These are phyloP conservation scores for Rubus idaeus DNA, from an alignment of 306 rosid genomes.

Conservation along the genomic window DNA sequence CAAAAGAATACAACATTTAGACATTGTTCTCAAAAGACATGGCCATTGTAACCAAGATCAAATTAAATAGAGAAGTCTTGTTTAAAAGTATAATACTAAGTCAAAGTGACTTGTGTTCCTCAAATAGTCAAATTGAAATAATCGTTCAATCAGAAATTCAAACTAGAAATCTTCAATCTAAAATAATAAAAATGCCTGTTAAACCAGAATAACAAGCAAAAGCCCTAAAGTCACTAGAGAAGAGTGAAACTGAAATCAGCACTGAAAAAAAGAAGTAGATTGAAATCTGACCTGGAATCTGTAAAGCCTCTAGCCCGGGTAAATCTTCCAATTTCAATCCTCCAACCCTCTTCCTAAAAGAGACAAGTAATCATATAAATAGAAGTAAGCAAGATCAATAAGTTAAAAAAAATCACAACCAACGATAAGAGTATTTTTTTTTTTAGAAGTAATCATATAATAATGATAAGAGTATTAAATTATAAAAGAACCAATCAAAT, in stretches of 20 bases:
- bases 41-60: neutral
- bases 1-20: conserved; percentile 1
- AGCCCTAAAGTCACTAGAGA: neutral
- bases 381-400: conserved; percentile 13
- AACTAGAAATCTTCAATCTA: conserved; percentile 4
- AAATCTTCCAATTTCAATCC: conserved; percentile 90
- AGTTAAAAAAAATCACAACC: neutral
- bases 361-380: conserved; percentile 20
- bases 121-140: conserved; percentile 19
- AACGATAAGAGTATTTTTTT: neutral
- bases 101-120: conserved; percentile 13
- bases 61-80: neutral
- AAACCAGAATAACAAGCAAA: conserved; percentile 1
- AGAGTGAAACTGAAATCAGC: conserved; percentile 19
- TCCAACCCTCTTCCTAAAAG: conserved; percentile 82
- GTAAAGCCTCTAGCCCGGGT: conserved; percentile 84
- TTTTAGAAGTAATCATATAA: no score
- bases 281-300: conserved; percentile 68
- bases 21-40: neutral
- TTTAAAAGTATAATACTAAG: neutral
- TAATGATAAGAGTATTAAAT: neutral
- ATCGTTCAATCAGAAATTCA: conserved; percentile 5
- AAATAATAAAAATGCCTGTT: neutral
- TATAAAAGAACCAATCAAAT: neutral
- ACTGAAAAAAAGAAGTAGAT: neutral